Percentiles rank a stretch among this genome's conserved stretches.
Conservation (phyloP, 257 asterid species). For the Primulina huaijiensis region DNA sequence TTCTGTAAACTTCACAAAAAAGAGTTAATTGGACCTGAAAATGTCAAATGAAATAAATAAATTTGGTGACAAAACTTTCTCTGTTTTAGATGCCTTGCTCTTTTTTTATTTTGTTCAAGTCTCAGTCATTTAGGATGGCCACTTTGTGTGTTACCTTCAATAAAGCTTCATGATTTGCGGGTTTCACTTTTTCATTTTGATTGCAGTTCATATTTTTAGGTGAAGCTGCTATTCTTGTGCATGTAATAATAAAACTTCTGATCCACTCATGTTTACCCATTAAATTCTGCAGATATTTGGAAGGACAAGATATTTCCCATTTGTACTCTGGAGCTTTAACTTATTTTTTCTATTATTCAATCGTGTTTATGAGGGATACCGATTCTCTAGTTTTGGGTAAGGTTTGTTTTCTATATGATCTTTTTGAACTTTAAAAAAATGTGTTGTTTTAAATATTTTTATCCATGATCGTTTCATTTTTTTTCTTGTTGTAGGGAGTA, state of each 20-base stretch:
- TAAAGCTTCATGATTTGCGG: constrained; percentile 10
- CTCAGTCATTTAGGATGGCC: constrained; percentile 20
- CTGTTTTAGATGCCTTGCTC: not conserved
- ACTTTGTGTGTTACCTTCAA: not conserved
- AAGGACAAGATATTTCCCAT: constrained; percentile 61
- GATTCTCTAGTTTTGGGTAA: constrained; percentile 79
- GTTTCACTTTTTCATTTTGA: constrained; percentile 6
- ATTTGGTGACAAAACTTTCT: constrained; percentile 18
- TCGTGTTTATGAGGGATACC: constrained; percentile 81
- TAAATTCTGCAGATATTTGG: constrained; percentile 70
- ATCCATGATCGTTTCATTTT: constrained; percentile 15
- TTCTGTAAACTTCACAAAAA: not conserved
- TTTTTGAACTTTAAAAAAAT: constrained; percentile 18
- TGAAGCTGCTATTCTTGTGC: constrained; percentile 11
- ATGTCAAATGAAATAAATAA: not conserved
- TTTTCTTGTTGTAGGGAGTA: constrained; percentile 46
- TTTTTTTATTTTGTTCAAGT: not conserved
- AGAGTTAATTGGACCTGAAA: not conserved
- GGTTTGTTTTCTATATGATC: constrained; percentile 23
- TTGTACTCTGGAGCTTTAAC: constrained; percentile 68
- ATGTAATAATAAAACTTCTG: constrained; percentile 29
- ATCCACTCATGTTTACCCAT: constrained; percentile 43
- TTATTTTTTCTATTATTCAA: constrained; percentile 66
- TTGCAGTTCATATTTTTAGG: not conserved
- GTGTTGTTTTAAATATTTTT: constrained; percentile 4